Evolutionary conservation across 2,329 filamentous ascomycete species (phyloP).

Genomic region (Phialophora chinensis): DNA sequence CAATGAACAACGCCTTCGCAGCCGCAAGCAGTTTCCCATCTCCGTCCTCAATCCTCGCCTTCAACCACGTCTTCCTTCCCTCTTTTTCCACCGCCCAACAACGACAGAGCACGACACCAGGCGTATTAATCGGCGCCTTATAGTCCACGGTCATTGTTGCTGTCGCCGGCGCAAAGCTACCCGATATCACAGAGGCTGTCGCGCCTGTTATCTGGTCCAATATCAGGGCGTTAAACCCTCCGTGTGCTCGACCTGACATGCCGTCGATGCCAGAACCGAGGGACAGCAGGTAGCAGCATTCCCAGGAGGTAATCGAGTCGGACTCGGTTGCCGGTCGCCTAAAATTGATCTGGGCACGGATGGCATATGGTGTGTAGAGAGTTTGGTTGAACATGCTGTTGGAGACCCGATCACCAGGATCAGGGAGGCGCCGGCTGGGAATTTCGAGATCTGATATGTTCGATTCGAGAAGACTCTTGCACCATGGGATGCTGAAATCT

Average conservation of each 20-base stretch:
- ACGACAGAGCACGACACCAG: constrained; percentile 27
- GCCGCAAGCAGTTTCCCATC: constrained; percentile 23
- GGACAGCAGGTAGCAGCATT: constrained; percentile 29
- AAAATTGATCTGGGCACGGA: constrained; percentile 30
- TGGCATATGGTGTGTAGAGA: constrained; percentile 24
- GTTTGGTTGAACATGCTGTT: constrained; percentile 33
- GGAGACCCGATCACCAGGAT: constrained; percentile 7
- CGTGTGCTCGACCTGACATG: constrained; percentile 30
- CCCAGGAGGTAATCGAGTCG: constrained; percentile 23
- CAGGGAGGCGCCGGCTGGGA: not conserved
- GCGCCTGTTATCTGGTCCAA: constrained; percentile 33
- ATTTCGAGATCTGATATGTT: constrained; percentile 11
- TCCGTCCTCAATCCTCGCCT: constrained; percentile 28
- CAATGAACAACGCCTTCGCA: constrained; percentile 31
- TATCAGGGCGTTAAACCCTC: constrained; percentile 31
- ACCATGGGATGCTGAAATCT: constrained; percentile 22
- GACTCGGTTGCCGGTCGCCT: constrained; percentile 18
- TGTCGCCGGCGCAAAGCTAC: constrained; percentile 26
- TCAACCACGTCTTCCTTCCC: constrained; percentile 33
- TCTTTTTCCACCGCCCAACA: constrained; percentile 27
- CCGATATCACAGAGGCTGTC: constrained; percentile 13
- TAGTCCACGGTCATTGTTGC: constrained; percentile 36
- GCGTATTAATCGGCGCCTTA: constrained; percentile 31
- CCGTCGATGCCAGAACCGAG: constrained; percentile 30
- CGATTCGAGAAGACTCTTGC: constrained; percentile 6